Percentiles rank a stretch among this genome's conserved stretches.
Evolutionary conservation across 2,329 filamentous ascomycete species (phyloP).

Genomic region (Cyphellophora attinorum): DNA sequence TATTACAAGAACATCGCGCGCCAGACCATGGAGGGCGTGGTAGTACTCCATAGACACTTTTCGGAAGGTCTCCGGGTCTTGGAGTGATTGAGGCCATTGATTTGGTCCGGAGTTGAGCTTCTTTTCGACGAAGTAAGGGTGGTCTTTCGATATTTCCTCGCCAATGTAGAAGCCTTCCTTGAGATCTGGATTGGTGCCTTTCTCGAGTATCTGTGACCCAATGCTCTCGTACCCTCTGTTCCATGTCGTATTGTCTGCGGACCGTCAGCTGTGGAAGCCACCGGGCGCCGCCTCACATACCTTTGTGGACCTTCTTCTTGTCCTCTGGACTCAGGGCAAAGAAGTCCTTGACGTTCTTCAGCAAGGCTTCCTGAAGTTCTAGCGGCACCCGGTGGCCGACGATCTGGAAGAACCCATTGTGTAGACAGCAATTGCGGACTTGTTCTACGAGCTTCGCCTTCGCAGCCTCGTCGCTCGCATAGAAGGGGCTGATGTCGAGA

Average conservation of each 20-base stretch:
- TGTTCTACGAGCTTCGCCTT: conserved; percentile 23
- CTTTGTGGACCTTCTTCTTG: conserved; percentile 28
- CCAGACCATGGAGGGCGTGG: conserved; percentile 12
- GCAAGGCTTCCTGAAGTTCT: conserved; percentile 29
- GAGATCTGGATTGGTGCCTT: conserved; percentile 15
- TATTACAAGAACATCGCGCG: conserved; percentile 13
- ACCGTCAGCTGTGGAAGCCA: conserved; percentile 1
- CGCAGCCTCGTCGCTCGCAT: conserved; percentile 20
- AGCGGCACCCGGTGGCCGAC: conserved; percentile 36
- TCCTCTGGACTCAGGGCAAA: conserved; percentile 37
- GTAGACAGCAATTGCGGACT: conserved; percentile 33
- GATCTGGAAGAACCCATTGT: conserved; percentile 46
- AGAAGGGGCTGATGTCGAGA: conserved; percentile 26
- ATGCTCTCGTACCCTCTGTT: conserved; percentile 20
- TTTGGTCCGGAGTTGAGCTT: conserved; percentile 20
- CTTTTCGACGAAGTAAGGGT: conserved; percentile 14
- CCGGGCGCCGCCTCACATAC: conserved; percentile 13
- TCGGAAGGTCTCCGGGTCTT: conserved; percentile 4
- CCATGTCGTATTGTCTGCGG: conserved; percentile 24
- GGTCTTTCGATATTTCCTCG: conserved; percentile 10
- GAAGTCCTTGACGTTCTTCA: conserved; percentile 35
- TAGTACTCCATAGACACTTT: conserved; percentile 9
- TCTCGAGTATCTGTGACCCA: conserved; percentile 20
- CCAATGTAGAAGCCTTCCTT: conserved; percentile 22
- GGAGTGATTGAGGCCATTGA: conserved; percentile 3